A percentile compares a stretch with the other conserved stretches of the same genome.
Conservation (phyloP, 2,329 filamentous ascomycete species). For the Fusarium udum region DNA sequence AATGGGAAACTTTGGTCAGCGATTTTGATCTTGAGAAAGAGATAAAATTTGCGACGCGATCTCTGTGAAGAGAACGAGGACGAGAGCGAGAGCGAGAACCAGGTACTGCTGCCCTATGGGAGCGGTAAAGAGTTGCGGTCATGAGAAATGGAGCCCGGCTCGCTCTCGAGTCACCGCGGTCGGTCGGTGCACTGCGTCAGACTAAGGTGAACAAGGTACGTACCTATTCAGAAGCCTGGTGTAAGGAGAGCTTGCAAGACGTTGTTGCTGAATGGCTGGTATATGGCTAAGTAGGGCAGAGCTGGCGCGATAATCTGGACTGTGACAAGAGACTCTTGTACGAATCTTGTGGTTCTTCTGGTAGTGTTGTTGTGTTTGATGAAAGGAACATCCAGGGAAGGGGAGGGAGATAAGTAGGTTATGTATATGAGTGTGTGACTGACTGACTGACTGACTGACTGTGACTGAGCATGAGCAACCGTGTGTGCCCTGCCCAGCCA, state of each 20-base stretch:
- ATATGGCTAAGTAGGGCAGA: constrained; percentile 46
- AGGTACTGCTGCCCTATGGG: background rate
- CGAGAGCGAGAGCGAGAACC: background rate
- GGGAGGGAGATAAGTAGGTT: constrained; percentile 44
- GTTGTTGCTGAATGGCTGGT: constrained; percentile 42
- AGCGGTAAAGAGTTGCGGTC: constrained; percentile 17
- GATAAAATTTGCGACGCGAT: constrained; percentile 19
- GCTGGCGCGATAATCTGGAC: constrained; percentile 68
- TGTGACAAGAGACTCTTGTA: constrained; percentile 69
- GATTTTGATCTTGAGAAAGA: constrained; percentile 2
- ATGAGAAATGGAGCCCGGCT: constrained; percentile 11
- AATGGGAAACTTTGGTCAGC: constrained; percentile 28
- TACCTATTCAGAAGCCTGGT: constrained; percentile 47
- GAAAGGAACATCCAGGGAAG: constrained; percentile 47
- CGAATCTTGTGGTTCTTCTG: constrained; percentile 61
- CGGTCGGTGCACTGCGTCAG: constrained; percentile 11
- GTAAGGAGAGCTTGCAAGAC: constrained; percentile 41
- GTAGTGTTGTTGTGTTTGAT: constrained; percentile 60
- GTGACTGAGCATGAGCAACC: background rate
- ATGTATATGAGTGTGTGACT: constrained; percentile 32
- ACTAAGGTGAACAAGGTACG: constrained; percentile 35
- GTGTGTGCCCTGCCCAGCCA: background rate
- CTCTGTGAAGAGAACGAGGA: background rate
- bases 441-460: constrained; percentile 2
- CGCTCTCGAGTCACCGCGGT: constrained; percentile 39